Evolutionary conservation across 2,329 filamentous ascomycete species (phyloP).

Genomic region (Hirsutella thompsonii): DNA sequence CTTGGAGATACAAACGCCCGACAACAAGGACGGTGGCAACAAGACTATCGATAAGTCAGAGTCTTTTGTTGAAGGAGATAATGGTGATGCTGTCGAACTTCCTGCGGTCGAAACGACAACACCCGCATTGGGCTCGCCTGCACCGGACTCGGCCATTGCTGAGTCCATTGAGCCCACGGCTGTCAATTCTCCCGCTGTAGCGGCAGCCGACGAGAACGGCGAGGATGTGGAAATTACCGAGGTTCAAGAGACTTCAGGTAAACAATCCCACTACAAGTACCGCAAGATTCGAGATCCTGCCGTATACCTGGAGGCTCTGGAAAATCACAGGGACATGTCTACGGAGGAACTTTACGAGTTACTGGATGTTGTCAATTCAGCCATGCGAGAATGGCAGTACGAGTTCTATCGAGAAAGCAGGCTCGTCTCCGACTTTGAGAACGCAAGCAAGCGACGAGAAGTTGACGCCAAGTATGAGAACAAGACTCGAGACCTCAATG

Average conservation of each 20-base stretch:
- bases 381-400: conserved; percentile 36
- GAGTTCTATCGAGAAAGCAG: conserved; percentile 39
- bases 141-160: conserved; percentile 23
- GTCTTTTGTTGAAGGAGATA: background rate
- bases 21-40: conserved; percentile 10
- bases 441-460: conserved; percentile 34
- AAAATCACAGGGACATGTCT: conserved; percentile 36
- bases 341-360: conserved; percentile 30
- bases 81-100: conserved; percentile 18
- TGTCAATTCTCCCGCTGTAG: conserved; percentile 24
- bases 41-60: conserved; percentile 11
- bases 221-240: conserved; percentile 24
- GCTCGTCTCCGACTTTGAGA: conserved; percentile 44
- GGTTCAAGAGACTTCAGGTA: conserved; percentile 17
- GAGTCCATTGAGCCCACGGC: conserved; percentile 24
- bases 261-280: conserved; percentile 26
- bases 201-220: conserved; percentile 12
- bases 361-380: conserved; percentile 29
- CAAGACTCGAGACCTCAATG: conserved; percentile 7
- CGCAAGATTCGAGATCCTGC: conserved; percentile 36
- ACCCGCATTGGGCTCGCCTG: conserved; percentile 24
- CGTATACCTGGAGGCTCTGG: conserved; percentile 33
- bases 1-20: conserved; percentile 5
- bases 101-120: conserved; percentile 21
- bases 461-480: conserved; percentile 33